Evolutionary conservation across 2,329 filamentous ascomycete genomes (phyloP).

Genomic region (Penicillium sp.): DNA sequence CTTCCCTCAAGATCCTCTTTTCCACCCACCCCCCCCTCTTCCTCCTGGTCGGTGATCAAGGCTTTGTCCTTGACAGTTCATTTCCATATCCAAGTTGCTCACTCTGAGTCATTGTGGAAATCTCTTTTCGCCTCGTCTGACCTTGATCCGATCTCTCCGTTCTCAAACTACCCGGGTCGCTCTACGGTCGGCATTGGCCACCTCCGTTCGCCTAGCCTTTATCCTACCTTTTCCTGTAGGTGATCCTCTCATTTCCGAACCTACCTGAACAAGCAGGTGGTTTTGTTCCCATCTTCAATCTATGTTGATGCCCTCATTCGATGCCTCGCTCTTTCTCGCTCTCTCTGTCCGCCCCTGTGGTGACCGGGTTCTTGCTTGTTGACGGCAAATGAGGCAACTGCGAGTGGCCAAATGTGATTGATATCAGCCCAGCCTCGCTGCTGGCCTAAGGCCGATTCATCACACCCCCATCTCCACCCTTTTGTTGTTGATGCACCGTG

Average conservation of each 20-base stretch:
- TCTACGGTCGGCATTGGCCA: constrained; percentile 16
- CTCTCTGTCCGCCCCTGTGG: background rate
- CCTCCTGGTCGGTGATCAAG: constrained; percentile 17
- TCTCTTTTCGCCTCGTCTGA: constrained; percentile 4
- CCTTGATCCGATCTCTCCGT: background rate
- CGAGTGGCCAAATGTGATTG: constrained; percentile 10
- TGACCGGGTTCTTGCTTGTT: background rate
- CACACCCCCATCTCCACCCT: constrained; percentile 9
- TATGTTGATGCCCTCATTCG: too few relatives aligned
- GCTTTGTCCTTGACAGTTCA: constrained; percentile 21
- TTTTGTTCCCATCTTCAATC: too few relatives aligned
- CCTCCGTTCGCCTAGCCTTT: constrained; percentile 7
- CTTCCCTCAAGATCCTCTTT: constrained; percentile 6
- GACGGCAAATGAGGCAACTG: constrained; percentile 1
- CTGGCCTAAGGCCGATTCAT: constrained; percentile 16
- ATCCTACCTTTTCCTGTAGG: constrained; percentile 3
- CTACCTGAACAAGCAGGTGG: too few relatives aligned
- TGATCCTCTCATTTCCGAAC: background rate
- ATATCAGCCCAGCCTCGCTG: constrained; percentile 9
- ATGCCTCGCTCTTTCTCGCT: background rate
- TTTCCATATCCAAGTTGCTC: background rate
- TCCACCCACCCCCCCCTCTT: constrained; percentile 7
- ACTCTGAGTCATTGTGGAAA: background rate
- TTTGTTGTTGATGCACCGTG: constrained; percentile 5
- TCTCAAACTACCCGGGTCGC: constrained; percentile 4